A percentile compares a stretch with the other conserved stretches of the same genome.
Evolutionary conservation across 805 yeast species (phyloP).

Genomic region (Clavispora carvajalis): DNA sequence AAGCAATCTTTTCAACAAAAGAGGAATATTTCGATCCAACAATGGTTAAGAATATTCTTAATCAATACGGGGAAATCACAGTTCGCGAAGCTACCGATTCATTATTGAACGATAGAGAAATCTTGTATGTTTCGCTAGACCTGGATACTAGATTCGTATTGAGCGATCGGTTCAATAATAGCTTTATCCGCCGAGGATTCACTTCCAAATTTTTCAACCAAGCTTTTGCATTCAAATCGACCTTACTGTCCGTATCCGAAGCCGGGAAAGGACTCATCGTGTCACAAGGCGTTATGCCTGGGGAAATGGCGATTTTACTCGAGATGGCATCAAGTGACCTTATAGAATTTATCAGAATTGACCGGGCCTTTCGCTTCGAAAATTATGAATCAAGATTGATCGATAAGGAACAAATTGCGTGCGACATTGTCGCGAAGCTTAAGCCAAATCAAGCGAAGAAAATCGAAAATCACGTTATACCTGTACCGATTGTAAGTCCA

Average conservation of each 20-base stretch:
- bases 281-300: conserved; percentile 53
- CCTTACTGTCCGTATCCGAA: conserved; percentile 36
- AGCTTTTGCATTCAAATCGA: conserved; percentile 43
- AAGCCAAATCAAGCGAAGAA: conserved; percentile 4
- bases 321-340: conserved; percentile 41
- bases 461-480: conserved; percentile 14
- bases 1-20: conserved; percentile 56
- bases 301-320: conserved; percentile 58
- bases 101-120: conserved; percentile 53
- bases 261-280: conserved; percentile 50
- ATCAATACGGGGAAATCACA: conserved; percentile 38
- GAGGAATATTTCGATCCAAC: conserved; percentile 42
- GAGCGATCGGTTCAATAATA: conserved; percentile 46
- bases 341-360: conserved; percentile 32
- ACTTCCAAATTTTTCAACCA: conserved; percentile 35
- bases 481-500: conserved; percentile 56
- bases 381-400: conserved; percentile 75
- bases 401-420: conserved; percentile 61
- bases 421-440: conserved; percentile 49
- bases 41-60: conserved; percentile 44
- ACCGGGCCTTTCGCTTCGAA: conserved; percentile 45
- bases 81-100: conserved; percentile 47
- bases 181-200: conserved; percentile 35
- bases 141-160: conserved; percentile 47
- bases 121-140: conserved; percentile 41